A percentile compares a stretch with the other conserved stretches of the same genome.
phyloP scores from a whole-genome alignment of 2,329 filamentous ascomycete species.

The Stemphylium beticola region DNA sequence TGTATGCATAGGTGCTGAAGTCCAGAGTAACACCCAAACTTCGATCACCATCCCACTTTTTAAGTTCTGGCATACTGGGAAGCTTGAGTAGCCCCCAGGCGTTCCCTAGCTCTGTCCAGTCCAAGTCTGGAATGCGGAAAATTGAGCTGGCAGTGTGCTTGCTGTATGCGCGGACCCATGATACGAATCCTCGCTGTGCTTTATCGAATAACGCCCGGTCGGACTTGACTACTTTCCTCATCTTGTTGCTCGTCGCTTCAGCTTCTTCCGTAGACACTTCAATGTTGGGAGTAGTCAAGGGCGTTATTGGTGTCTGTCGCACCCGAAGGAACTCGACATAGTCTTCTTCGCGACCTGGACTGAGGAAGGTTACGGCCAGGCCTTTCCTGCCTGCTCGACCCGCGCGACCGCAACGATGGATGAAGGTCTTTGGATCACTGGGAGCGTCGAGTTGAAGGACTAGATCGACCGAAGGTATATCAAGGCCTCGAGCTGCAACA shows the following conservation, averaged over 20 bases:
- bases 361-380: constrained; percentile 83
- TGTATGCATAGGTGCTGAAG: constrained; percentile 51
- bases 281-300: constrained; percentile 64
- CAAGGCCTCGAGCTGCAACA: constrained; percentile 85
- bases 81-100: constrained; percentile 87
- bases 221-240: constrained; percentile 64
- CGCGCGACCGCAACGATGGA: constrained; percentile 69
- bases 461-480: constrained; percentile 89
- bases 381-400: constrained; percentile 73
- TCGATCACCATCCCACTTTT: constrained; percentile 54
- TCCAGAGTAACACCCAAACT: constrained; percentile 50
- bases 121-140: constrained; percentile 79
- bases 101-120: constrained; percentile 81
- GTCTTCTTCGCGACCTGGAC: constrained; percentile 83
- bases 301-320: constrained; percentile 80
- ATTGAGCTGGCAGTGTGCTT: constrained; percentile 92
- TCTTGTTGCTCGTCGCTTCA: constrained; percentile 60
- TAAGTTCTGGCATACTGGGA: constrained; percentile 89
- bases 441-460: constrained; percentile 87
- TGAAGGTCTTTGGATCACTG: constrained; percentile 85
- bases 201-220: constrained; percentile 82
- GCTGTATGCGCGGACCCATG: constrained; percentile 88
- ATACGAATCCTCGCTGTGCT: constrained; percentile 88
- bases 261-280: constrained; percentile 68
- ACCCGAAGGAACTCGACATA: constrained; percentile 87